Conservation (phyloP, 1,284 basidiomycete genomes). For the Takashimella koratensis region DNA sequence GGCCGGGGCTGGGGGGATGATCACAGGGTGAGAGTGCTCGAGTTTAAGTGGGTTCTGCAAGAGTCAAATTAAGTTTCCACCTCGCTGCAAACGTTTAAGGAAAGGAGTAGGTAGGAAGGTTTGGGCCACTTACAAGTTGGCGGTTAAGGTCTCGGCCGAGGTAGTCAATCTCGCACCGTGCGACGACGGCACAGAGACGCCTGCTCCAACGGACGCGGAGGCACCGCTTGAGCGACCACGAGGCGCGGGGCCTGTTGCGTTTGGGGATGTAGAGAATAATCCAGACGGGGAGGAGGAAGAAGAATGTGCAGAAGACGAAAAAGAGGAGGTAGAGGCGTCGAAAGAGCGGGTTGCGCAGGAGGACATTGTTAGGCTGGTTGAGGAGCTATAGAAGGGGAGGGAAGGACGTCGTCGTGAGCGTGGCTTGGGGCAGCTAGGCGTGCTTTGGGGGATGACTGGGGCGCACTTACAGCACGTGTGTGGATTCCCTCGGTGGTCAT, state of each 20-base stretch:
- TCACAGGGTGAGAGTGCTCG: slow-evolving; percentile 34
- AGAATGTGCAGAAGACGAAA: slow-evolving; percentile 27
- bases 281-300: slow-evolving; percentile 38
- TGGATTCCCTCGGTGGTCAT: slow-evolving; percentile 28
- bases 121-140: slow-evolving; percentile 22
- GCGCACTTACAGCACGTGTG: slow-evolving; percentile 15
- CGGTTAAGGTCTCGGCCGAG: slow-evolving; percentile 33
- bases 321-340: slow-evolving; percentile 34
- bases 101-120: neutral
- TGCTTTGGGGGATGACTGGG: neutral
- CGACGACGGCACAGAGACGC: slow-evolving; percentile 34
- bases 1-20: slow-evolving; percentile 29
- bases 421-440: neutral
- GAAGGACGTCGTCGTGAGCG: too few relatives aligned
- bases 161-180: slow-evolving; percentile 43
- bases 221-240: slow-evolving; percentile 36
- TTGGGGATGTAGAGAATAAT: slow-evolving; percentile 27
- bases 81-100: too few relatives aligned
- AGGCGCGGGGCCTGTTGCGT: slow-evolving; percentile 25
- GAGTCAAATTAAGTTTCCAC: too few relatives aligned
- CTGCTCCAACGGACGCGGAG: slow-evolving; percentile 36
- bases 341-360: slow-evolving; percentile 30
- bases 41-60: slow-evolving; percentile 30
- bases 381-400: slow-evolving; percentile 15
- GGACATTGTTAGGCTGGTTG: slow-evolving; percentile 25